Evolutionary conservation across 176 grass and related monocot species (phyloP).

Genomic region (Phoenix roebelenii): DNA sequence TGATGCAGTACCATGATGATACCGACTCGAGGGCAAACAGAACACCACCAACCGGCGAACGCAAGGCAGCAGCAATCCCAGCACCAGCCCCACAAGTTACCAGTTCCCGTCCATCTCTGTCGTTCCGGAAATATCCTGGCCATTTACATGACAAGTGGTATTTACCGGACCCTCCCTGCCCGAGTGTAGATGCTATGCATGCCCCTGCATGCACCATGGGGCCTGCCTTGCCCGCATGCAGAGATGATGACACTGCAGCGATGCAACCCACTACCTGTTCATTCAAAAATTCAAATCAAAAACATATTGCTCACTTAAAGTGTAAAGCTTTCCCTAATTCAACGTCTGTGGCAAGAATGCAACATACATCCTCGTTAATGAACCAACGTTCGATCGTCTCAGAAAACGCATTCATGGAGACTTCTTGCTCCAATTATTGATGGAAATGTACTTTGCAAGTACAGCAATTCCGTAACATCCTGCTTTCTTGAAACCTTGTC

Average conservation of each 20-base stretch:
- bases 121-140: slow-evolving; percentile 89
- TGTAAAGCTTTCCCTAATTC: neutral
- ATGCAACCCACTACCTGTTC: slow-evolving; percentile 66
- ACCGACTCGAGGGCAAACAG: slow-evolving; percentile 80
- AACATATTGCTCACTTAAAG: neutral
- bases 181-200: slow-evolving; percentile 84
- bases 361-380: neutral
- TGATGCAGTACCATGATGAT: slow-evolving; percentile 68
- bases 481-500: no score
- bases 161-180: slow-evolving; percentile 70
- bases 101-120: slow-evolving; percentile 81
- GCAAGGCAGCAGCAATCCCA: slow-evolving; percentile 81
- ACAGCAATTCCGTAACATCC: no score
- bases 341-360: neutral
- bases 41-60: slow-evolving; percentile 77
- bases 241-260: slow-evolving; percentile 80
- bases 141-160: slow-evolving; percentile 67
- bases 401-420: no score
- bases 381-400: no score
- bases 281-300: slow-evolving; percentile 15
- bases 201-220: slow-evolving; percentile 65
- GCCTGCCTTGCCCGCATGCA: slow-evolving; percentile 85
- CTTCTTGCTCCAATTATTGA: no score
- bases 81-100: slow-evolving; percentile 82
- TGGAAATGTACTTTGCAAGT: no score